Evolutionary conservation across 2,329 filamentous ascomycete genomes (phyloP).

Genomic region (Fusarium mundagurra): DNA sequence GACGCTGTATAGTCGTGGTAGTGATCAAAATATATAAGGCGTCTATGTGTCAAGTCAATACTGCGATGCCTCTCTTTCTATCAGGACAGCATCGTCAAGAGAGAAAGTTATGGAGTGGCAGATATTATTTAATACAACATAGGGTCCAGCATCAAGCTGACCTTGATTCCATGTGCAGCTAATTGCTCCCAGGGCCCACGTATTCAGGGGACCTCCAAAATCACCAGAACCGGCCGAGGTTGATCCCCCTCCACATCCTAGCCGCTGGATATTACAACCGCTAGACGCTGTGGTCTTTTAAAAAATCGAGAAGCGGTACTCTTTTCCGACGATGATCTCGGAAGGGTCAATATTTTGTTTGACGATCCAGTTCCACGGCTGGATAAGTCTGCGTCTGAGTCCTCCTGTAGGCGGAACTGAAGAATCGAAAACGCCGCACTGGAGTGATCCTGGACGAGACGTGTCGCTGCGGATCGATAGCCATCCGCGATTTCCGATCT

Average conservation of each 20-base stretch:
- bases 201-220: background rate
- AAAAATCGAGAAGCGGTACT: background rate
- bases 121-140: background rate
- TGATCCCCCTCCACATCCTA: background rate
- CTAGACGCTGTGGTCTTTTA: background rate
- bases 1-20: fast-evolving
- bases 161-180: background rate
- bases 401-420: background rate
- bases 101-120: background rate
- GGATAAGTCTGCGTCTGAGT: background rate
- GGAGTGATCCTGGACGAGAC: background rate
- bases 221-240: fast-evolving
- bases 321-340: background rate
- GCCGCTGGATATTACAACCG: fast-evolving
- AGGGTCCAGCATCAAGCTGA: background rate
- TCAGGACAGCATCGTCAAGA: background rate
- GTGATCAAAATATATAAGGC: background rate
- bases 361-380: fast-evolving
- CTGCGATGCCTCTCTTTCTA: background rate
- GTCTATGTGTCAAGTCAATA: background rate
- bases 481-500: background rate
- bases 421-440: background rate
- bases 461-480: background rate
- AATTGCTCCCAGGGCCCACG: background rate
- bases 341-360: background rate